Base-by-base conservation (phyloP, 306 rosid genomes). In the Cucurbita pepo region DNA sequence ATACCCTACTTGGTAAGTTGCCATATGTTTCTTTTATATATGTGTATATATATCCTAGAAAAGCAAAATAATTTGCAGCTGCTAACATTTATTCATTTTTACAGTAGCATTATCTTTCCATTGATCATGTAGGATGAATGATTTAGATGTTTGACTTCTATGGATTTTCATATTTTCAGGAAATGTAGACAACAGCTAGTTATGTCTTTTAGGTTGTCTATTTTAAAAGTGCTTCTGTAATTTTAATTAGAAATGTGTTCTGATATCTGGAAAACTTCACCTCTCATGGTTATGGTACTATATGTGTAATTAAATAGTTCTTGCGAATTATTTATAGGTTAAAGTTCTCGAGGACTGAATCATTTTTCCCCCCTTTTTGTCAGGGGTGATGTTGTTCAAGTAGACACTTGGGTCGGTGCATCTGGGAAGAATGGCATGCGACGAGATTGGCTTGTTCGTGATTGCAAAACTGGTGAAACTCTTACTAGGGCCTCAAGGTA, bases 1-100 rank as follows among this genome's bases (percentile, higher is more conserved):
- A 72, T 95, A 95, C 88, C 97, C 99, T 69, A 89, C 95, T 53
- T 95, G 99, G 99, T 91, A 84, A 81, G 90, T 79, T 6, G 5
- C 48, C 77, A 47, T 40, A n/a, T 0, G 2, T 45, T 36, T 56
- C 60, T 40, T 56, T 7, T 38, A 15, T n/a, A 56, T 56, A 51
- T 51, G 16, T 51, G 1, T 38, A 34, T 38, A 8, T 47, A 1
- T 37, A 37, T 71, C 6, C 50, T 38, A 53, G 6, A 21, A 15
- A 30, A 41, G 56, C 48, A 41, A 57, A 56, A 12, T 52, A 16
- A 5, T 58, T 43, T 0, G 19, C 19, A 41, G 5, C 14, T 70
- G 8, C 13, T 30, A 84, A 44, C 36, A 4, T 21, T 67, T 67
- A 45, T 45, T 47, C 54, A 3, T 67, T 40, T 45, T 1, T 67